phyloP scores from a whole-genome alignment of 768 basidiomycete species.

The Psilocybe tampanensis region DNA sequence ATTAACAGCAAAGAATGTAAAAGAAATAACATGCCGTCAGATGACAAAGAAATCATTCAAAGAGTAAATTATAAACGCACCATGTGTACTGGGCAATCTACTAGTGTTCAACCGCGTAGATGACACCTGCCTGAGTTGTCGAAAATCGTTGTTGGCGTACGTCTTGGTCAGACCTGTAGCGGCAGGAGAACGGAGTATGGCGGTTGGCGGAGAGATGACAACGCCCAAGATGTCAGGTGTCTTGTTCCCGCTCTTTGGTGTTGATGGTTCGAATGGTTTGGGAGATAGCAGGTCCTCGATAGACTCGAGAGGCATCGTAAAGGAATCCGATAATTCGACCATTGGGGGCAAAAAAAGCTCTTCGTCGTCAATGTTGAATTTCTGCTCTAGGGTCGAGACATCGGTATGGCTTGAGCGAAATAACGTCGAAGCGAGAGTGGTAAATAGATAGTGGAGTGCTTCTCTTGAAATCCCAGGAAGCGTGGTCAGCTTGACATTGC shows the following conservation, averaged over 20 bases:
- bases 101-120: slow-evolving; percentile 82
- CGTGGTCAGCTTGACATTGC: slow-evolving; percentile 43
- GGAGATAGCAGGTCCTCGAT: slow-evolving; percentile 52
- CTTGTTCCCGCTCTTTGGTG: slow-evolving; percentile 53
- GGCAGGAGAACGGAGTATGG: slow-evolving; percentile 69
- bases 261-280: slow-evolving; percentile 43
- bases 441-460: slow-evolving; percentile 49
- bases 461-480: slow-evolving; percentile 52
- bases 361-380: slow-evolving; percentile 44
- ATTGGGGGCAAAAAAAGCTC: slow-evolving; percentile 31
- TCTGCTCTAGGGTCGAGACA: slow-evolving; percentile 26
- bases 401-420: slow-evolving; percentile 23
- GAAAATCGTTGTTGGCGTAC: slow-evolving; percentile 80
- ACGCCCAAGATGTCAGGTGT: slow-evolving; percentile 64
- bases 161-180: slow-evolving; percentile 82
- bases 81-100: slow-evolving; percentile 84
- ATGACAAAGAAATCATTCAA: neutral
- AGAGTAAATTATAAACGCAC: slow-evolving; percentile 28
- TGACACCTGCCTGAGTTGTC: slow-evolving; percentile 68
- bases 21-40: neutral
- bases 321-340: slow-evolving; percentile 33
- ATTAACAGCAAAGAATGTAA: slow-evolving; percentile 1
- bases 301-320: slow-evolving; percentile 48
- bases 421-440: slow-evolving; percentile 30
- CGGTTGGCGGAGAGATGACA: slow-evolving; percentile 71